Base-by-base conservation (phyloP, 352 stramenopile species). In the Phytophthora tubulina region DNA sequence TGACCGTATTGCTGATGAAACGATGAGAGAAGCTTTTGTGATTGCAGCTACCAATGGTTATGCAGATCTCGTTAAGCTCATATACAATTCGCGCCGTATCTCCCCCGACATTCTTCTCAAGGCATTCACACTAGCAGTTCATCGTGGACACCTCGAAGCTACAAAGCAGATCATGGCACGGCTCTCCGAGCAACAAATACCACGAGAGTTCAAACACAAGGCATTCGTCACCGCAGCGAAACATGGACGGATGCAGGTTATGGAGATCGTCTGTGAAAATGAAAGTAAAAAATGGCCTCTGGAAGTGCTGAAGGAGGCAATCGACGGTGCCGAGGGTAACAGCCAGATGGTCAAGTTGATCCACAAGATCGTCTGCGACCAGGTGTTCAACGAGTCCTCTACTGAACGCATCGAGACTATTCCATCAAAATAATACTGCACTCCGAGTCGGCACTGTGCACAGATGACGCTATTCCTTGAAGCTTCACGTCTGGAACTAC, bases 1-100 rank as follows among this genome's bases (percentile, higher is more conserved):
- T 21, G 21, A n/a, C 10, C 55, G 55, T 11, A 6, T 63, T 11
- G 39, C 39, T 2, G 2, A 6, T 31, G 32, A 15, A 3, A 17
- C 41, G 14, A 31, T 63, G 30, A 30, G 30, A 14, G 15, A 63
- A 51, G 55, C 39, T 9, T 63, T 63, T 30, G 38, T 61, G 38
- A 39, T 13, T 39, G n/a, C 38, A n/a, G 55, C 41, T 17, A 30
- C 51, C 17, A 11, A 11, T 13, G 21, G 31, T 9, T n/a, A 2
- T 62, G 21, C 15, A 41, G n/a, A 50, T 10, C 38, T 30, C 13
- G 39, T 63, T 30, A 11, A 15, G 21, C 6, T n/a, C 3, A 4
- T 62, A 39, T 62, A 42, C 21, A 39, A 62, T 17, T 5, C 50
- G 14, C 6, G 3, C 17, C 27, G 21, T 3, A 50, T 38, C 3